Evolutionary conservation across 495 filamentous ascomycete genomes (phyloP).

Genomic region (Rostrohypoxylon terebratum): DNA sequence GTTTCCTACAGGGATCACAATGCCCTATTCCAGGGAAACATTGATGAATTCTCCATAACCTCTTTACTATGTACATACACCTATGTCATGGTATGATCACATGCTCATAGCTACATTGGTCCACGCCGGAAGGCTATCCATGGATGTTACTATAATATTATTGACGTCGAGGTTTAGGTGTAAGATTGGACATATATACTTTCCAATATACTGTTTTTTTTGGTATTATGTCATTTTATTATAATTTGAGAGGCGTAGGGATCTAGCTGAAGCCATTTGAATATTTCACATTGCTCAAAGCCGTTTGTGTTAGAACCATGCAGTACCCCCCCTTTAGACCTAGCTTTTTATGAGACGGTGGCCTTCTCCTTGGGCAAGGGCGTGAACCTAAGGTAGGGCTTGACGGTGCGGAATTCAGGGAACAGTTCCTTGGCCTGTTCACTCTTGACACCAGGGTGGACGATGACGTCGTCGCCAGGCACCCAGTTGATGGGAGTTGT

Average conservation of each 20-base stretch:
- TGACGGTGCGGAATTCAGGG: slow-evolving; percentile 90
- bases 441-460: slow-evolving; percentile 87
- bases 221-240: neutral
- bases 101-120: neutral
- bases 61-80: slow-evolving; percentile 2
- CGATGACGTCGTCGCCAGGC: slow-evolving; percentile 93
- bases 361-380: slow-evolving; percentile 67
- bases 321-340: neutral
- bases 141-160: neutral
- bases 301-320: neutral
- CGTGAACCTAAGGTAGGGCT: slow-evolving; percentile 88
- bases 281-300: neutral
- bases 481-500: slow-evolving; percentile 96
- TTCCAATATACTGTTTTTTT: neutral
- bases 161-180: neutral
- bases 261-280: neutral
- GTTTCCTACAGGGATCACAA: neutral
- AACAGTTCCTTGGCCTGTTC: slow-evolving; percentile 91
- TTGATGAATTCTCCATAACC: neutral
- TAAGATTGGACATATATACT: neutral
- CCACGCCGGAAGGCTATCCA: too few relatives aligned
- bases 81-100: neutral
- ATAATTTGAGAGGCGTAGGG: neutral
- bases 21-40: neutral
- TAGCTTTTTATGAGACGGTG: slow-evolving; percentile 23